Percentiles rank a stretch among this genome's conserved stretches.
phyloP scores from a whole-genome alignment of 2,329 filamentous ascomycete species.

The Talaromyces albobiverticillius region DNA sequence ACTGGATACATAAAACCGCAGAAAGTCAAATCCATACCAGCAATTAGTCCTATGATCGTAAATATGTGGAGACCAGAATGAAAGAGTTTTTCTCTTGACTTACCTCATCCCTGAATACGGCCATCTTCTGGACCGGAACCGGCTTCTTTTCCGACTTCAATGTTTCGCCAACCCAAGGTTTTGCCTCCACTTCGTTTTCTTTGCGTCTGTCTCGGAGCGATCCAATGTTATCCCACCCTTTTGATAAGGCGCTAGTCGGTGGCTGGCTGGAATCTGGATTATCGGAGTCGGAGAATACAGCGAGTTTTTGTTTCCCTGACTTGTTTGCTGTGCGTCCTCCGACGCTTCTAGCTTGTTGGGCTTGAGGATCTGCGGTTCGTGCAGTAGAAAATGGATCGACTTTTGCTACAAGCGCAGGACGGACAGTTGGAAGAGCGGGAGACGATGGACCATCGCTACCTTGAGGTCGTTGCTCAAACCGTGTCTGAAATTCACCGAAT shows the following conservation, averaged over 20 bases:
- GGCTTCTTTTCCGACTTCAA: slow-evolving; percentile 84
- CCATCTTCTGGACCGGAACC: slow-evolving; percentile 73
- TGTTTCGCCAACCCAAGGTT: slow-evolving; percentile 89
- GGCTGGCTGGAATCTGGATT: slow-evolving; percentile 57
- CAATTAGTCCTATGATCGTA: slow-evolving; percentile 96
- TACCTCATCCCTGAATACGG: slow-evolving; percentile 95
- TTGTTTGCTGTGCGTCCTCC: slow-evolving; percentile 55
- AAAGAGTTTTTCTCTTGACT: slow-evolving; percentile 48
- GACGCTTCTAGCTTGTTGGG: slow-evolving; percentile 51
- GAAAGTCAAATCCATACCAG: slow-evolving; percentile 44
- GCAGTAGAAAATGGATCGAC: slow-evolving; percentile 70
- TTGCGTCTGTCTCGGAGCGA: slow-evolving; percentile 86
- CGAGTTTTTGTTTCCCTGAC: slow-evolving; percentile 74
- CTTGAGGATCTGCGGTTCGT: slow-evolving; percentile 66
- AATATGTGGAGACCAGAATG: slow-evolving; percentile 62
- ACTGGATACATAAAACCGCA: slow-evolving; percentile 54
- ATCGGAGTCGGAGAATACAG: slow-evolving; percentile 82
- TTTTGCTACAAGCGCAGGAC: slow-evolving; percentile 82
- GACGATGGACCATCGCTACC: slow-evolving; percentile 68
- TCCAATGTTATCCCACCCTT: slow-evolving; percentile 90
- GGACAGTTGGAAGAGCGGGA: slow-evolving; percentile 77
- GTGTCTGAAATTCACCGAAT: slow-evolving; percentile 84
- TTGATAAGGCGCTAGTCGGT: slow-evolving; percentile 53
- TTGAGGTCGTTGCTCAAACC: slow-evolving; percentile 66
- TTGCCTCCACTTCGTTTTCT: slow-evolving; percentile 83